Evolutionary conservation across 2,329 filamentous ascomycete species (phyloP), one percentile per base, ranked within the genome.

Genomic region (Scytalidium sp.): DNA sequence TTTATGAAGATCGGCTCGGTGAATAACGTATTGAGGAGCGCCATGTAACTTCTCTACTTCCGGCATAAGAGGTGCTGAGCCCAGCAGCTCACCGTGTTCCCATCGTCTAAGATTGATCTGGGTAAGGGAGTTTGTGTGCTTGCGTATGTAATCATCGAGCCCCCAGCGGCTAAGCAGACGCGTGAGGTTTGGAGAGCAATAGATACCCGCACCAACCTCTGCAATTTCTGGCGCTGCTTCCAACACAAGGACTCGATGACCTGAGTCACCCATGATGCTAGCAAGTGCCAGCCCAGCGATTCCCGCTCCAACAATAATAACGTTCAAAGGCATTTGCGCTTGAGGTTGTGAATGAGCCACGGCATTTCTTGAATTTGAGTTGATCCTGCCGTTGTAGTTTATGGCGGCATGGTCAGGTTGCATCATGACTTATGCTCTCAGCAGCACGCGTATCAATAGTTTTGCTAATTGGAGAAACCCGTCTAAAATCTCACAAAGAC

Each of bases 241-340:
- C 4, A 68, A 63, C 10, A 73, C 58, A 2, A 59, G 65, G 10
- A 73, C 70, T 9, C 58, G 51, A 45, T 72, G 69, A 41, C 50
- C 50, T 27, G 43, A 49, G 27, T 17, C 23, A n/a, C 23, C 19
- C 13, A 52, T 29, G 3, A 43, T 46, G 19, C 49, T 45, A 3
- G 46, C 50, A 7, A 43, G 36, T 2, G n/a, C 46, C 39, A 46
- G 25, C 36, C 44, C 43, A 6, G 17, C 19, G 10, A 49, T n/a
- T 2, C 50, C 50, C 2, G 42, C 50, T 13, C 46, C 46, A 13
- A 29, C 41, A 13, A 52, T 43, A 17, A 49, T 10, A 23, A 51
- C 45, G 8, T 51, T 27, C 23, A 57, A 41, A 8, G 32, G 46
- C 3, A 55, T 22, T 25, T 42, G 43, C 8, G 52, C 49, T 45